Conservation (phyloP, 2,329 filamentous ascomycete genomes). For the Aplosporella prunicola region DNA sequence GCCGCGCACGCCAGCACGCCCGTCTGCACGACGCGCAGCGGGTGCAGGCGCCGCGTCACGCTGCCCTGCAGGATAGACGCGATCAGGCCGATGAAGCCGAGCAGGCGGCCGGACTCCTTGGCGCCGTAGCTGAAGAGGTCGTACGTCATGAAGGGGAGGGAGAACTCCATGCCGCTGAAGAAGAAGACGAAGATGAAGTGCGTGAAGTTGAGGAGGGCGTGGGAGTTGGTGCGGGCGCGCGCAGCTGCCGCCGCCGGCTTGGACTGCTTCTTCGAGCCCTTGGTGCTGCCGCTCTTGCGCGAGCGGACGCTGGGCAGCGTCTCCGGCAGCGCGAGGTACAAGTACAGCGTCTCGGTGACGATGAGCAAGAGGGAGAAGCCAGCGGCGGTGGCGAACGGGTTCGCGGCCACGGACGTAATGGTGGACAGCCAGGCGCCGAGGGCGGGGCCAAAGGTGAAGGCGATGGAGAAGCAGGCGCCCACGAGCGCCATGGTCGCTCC, state of each 20-base stretch:
- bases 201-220: slow-evolving; percentile 68
- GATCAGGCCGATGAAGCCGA: slow-evolving; percentile 85
- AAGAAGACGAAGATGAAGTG: slow-evolving; percentile 91
- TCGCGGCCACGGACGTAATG: slow-evolving; percentile 68
- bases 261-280: slow-evolving; percentile 7
- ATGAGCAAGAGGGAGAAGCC: slow-evolving; percentile 79
- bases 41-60: slow-evolving; percentile 76
- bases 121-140: slow-evolving; percentile 80
- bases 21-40: slow-evolving; percentile 67
- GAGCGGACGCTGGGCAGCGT: slow-evolving; percentile 53
- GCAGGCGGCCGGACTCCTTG: slow-evolving; percentile 69
- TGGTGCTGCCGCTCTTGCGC: slow-evolving; percentile 15
- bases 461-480: slow-evolving; percentile 91
- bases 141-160: slow-evolving; percentile 92
- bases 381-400: slow-evolving; percentile 89
- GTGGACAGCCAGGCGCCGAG: slow-evolving; percentile 78
- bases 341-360: slow-evolving; percentile 75
- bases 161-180: slow-evolving; percentile 98
- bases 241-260: background rate
- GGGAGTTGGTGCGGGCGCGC: slow-evolving; percentile 63
- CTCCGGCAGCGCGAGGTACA: slow-evolving; percentile 79
- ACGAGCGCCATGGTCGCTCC: slow-evolving; percentile 94
- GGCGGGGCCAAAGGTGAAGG: slow-evolving; percentile 92
- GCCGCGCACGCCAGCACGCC: slow-evolving; percentile 69
- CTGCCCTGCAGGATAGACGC: slow-evolving; percentile 88